Evolutionary conservation across 2,329 filamentous ascomycete genomes (phyloP).

Genomic region (Cladophialophora yegresii): DNA sequence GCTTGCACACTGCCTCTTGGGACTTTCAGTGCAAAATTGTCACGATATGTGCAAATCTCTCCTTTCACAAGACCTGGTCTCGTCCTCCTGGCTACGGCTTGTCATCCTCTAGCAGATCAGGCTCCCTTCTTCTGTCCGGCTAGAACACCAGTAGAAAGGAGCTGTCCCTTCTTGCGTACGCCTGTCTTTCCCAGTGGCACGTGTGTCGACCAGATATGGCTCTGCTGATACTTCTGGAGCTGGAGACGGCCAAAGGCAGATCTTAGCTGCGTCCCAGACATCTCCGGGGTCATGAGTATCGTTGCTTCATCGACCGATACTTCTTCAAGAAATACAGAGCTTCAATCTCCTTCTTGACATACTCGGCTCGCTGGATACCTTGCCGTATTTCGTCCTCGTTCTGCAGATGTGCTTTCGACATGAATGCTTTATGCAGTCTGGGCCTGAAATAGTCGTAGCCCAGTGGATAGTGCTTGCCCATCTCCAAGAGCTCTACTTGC

Average conservation of each 20-base stretch:
- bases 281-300: slow-evolving; percentile 16
- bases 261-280: background rate
- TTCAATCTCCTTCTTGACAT: slow-evolving; percentile 94
- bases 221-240: background rate
- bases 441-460: slow-evolving; percentile 81
- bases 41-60: background rate
- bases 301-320: slow-evolving; percentile 32
- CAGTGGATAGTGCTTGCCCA: slow-evolving; percentile 83
- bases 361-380: slow-evolving; percentile 76
- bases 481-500: slow-evolving; percentile 71
- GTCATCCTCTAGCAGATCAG: background rate
- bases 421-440: slow-evolving; percentile 82
- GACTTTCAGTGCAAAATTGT: background rate
- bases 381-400: slow-evolving; percentile 74
- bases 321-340: slow-evolving; percentile 63
- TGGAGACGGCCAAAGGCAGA: background rate
- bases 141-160: background rate
- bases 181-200: background rate
- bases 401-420: slow-evolving; percentile 67
- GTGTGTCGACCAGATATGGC: no score
- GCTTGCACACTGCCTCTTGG: background rate
- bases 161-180: background rate
- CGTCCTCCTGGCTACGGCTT: background rate
- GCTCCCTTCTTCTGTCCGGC: background rate
- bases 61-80: background rate